Percentiles rank a stretch among this genome's conserved stretches.
Evolutionary conservation across 805 yeast species (phyloP).

Genomic region (Pichia phayaonensis): DNA sequence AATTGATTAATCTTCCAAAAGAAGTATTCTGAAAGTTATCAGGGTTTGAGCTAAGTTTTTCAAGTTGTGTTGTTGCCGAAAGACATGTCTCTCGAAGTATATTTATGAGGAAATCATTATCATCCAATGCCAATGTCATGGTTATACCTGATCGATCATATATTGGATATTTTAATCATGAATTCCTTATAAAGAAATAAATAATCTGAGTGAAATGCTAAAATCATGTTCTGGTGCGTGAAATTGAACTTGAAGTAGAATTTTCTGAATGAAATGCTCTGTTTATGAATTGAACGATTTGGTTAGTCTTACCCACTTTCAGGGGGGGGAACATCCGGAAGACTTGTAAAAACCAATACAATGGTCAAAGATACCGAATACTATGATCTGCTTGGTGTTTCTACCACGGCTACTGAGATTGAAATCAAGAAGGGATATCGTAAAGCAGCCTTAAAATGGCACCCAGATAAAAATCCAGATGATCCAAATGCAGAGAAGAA

Average conservation of each 20-base stretch:
- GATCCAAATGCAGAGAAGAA: conserved; percentile 70
- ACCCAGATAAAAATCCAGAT: conserved; percentile 76
- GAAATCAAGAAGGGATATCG: conserved; percentile 77
- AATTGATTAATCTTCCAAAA: neutral
- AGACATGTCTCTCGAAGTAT: neutral
- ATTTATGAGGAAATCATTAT: neutral
- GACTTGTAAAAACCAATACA: neutral
- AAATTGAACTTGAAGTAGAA: neutral
- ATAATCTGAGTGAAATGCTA: no score
- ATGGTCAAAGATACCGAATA: conserved; percentile 75
- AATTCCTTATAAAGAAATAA: no score
- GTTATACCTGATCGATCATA: neutral
- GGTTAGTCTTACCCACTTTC: no score
- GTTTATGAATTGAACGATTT: no score
- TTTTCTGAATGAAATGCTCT: neutral
- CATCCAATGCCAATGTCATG: neutral
- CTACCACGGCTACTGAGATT: conserved; percentile 48
- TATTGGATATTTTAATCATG: neutral
- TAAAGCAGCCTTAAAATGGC: conserved; percentile 65
- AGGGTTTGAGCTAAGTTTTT: neutral
- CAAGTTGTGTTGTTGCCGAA: neutral
- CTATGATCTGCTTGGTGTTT: conserved; percentile 59
- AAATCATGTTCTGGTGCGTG: neutral
- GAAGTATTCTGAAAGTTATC: neutral
- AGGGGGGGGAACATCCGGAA: no score